Evolutionary conservation across 495 filamentous ascomycete species (phyloP).

Genomic region (Glonium stellatum): DNA sequence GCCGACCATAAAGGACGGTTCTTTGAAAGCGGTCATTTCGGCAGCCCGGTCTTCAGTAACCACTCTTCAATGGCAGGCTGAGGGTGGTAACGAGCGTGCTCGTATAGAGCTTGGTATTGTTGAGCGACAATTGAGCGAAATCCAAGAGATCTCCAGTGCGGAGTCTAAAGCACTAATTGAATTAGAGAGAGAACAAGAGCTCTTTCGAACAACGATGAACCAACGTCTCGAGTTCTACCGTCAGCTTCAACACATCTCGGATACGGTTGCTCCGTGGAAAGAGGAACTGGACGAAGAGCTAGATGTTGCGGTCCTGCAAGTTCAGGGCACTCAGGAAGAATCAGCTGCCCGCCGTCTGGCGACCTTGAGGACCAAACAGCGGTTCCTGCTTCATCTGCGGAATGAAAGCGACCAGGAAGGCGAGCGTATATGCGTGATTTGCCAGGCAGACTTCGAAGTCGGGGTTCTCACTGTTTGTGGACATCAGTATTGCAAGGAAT

Average conservation of each 20-base stretch:
- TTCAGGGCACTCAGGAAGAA: constrained; percentile 41
- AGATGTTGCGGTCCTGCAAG: constrained; percentile 34
- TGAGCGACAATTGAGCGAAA: constrained; percentile 46
- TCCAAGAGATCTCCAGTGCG: constrained; percentile 53
- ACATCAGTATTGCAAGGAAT: constrained; percentile 83
- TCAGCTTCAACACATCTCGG: constrained; percentile 81
- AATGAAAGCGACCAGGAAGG: constrained; percentile 50
- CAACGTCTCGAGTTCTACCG: constrained; percentile 78
- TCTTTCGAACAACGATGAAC: constrained; percentile 73
- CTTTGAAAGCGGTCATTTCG: constrained; percentile 60
- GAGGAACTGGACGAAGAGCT: constrained; percentile 46
- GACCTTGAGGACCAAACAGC: constrained; percentile 56
- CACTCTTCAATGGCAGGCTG: constrained; percentile 54
- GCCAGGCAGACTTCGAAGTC: constrained; percentile 60
- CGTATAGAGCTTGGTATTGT: constrained; percentile 57
- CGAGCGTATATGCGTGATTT: constrained; percentile 70
- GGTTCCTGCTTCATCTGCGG: constrained; percentile 60
- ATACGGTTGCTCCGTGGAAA: constrained; percentile 70
- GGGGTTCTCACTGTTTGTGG: constrained; percentile 87
- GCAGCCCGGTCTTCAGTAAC: constrained; percentile 58
- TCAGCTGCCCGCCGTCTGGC: constrained; percentile 48
- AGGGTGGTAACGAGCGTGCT: constrained; percentile 56
- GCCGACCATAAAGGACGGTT: constrained; percentile 50
- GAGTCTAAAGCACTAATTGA: constrained; percentile 56
- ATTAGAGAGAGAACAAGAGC: constrained; percentile 64